These are phyloP conservation scores for Diaporthe aspalathi DNA, from an alignment of 2,329 filamentous ascomycete species.

Conservation along the genomic window DNA sequence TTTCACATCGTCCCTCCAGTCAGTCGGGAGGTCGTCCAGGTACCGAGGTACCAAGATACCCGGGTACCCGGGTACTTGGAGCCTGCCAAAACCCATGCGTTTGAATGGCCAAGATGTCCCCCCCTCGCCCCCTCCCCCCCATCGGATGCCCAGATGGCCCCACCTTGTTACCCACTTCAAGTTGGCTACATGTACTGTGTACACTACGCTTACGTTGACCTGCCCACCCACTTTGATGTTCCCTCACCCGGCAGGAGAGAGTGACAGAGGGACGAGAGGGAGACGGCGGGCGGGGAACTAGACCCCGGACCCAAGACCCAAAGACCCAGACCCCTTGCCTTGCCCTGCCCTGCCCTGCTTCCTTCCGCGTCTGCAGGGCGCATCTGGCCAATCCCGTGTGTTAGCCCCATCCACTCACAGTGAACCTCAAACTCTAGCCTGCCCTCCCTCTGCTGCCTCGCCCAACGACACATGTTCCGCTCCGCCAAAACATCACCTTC, in stretches of 20 bases:
- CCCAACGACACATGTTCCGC: slow-evolving; percentile 49
- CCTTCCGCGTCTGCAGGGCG: slow-evolving; percentile 37
- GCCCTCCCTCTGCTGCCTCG: slow-evolving; percentile 47
- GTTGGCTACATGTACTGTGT: no score
- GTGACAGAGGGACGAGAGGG: no score
- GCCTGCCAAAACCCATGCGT: neutral
- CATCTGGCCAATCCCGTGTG: slow-evolving; percentile 42
- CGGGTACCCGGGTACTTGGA: neutral
- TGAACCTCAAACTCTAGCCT: slow-evolving; percentile 55
- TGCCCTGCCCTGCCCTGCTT: slow-evolving; percentile 26
- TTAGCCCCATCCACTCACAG: slow-evolving; percentile 43
- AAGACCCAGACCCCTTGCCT: slow-evolving; percentile 17
- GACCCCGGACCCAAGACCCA: slow-evolving; percentile 8
- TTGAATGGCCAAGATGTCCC: slow-evolving; percentile 12
- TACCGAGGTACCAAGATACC: no score
- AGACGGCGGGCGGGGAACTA: no score
- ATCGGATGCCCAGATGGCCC: slow-evolving; percentile 20
- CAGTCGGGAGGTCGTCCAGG: no score
- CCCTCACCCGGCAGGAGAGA: no score
- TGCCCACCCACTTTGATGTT: no score
- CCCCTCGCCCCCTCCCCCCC: no score
- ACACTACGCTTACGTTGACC: no score
- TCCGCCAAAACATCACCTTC: slow-evolving; percentile 35
- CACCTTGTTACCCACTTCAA: slow-evolving; percentile 15
- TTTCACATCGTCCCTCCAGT: neutral